A percentile compares a stretch with the other conserved stretches of the same genome.
These are phyloP conservation scores for Magnaporthiopsis incrustans DNA, from an alignment of 2,329 filamentous ascomycete genomes.

Conservation along the genomic window DNA sequence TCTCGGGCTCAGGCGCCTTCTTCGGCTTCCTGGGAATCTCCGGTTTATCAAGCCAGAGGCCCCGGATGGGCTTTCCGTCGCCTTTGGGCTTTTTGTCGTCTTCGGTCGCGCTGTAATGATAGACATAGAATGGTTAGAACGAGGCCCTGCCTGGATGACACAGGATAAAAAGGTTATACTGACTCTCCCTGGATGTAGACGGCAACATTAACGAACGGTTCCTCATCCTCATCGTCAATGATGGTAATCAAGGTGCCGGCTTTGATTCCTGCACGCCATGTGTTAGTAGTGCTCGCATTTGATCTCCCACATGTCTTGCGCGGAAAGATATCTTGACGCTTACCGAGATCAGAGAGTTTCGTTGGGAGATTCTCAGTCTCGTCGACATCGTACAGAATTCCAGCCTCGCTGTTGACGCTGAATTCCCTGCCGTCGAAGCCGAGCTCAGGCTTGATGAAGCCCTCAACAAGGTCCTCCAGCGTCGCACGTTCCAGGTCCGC, in stretches of 20 bases:
- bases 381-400: conserved; percentile 83
- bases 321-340: conserved; percentile 12
- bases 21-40: conserved; percentile 48
- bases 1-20: conserved; percentile 28
- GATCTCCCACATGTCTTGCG: no score
- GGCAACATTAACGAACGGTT: conserved; percentile 71
- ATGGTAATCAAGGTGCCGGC: conserved; percentile 72
- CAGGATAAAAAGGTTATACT: conserved; percentile 17
- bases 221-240: conserved; percentile 71
- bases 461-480: conserved; percentile 69
- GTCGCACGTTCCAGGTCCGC: conserved; percentile 67
- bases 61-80: conserved; percentile 46
- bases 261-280: conserved; percentile 46
- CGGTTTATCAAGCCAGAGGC: conserved; percentile 32
- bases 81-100: conserved; percentile 35
- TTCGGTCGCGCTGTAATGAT: conserved; percentile 28
- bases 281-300: no score
- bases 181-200: conserved; percentile 60
- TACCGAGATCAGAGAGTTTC: conserved; percentile 69
- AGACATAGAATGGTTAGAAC: conserved; percentile 4
- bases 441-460: conserved; percentile 60
- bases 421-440: conserved; percentile 74
- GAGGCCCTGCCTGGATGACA: conserved; percentile 17
- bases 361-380: conserved; percentile 78
- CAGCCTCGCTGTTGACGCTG: conserved; percentile 64